Evolutionary conservation across 257 asterid genomes (phyloP), one percentile per base, ranked within the genome.

Genomic region (Scutellaria minor): DNA sequence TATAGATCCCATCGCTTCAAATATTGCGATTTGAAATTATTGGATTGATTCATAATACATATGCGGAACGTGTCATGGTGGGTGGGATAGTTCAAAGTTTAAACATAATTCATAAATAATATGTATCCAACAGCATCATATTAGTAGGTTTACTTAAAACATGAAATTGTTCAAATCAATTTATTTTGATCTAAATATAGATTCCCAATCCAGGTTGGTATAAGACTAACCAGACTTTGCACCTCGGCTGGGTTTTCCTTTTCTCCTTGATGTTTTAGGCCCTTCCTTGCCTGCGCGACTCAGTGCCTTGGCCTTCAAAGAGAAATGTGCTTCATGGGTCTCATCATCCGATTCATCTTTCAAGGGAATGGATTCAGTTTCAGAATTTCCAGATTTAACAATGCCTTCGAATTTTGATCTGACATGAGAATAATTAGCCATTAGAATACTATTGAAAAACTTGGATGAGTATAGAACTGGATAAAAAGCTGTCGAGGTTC

Each of bases 351-450:
- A 14, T 46, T 75, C 62, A 20, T 42, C 48, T 6, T 53, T 57
- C 65, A 11, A 9, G 42, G 5, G 9, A 50, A 9, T 3, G 61
- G 8, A 47, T 1, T 9, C 22, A 12, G 27, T 3, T 61, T 55
- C 47, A 59, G 82, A 72, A 54, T 58, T 54, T 67, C 55, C 74
- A n/a, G 39, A 24, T 58, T 56, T 48, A 9, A 44, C 9, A 18
- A 18, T 18, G 53, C 31, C 35, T 53, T 72, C 69, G 9, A 11
- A 18, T 76, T 64, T 73, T 7, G 77, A 52, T 48, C 79, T 76
- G 84, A 70, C 24, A 24, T 11, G 46, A 45, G 31, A 35, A 60
- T 35, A 56, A 13, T 50, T 40, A 48, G 58, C 9, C 12, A 6
- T 62, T 65, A n/a, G 35, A 39, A 48, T 1, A 11, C 6, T 31